Percentiles rank a stretch among this genome's conserved stretches.
Conservation (phyloP, 169 alveolate genomes). For the Plasmodium cynomolgi region DNA sequence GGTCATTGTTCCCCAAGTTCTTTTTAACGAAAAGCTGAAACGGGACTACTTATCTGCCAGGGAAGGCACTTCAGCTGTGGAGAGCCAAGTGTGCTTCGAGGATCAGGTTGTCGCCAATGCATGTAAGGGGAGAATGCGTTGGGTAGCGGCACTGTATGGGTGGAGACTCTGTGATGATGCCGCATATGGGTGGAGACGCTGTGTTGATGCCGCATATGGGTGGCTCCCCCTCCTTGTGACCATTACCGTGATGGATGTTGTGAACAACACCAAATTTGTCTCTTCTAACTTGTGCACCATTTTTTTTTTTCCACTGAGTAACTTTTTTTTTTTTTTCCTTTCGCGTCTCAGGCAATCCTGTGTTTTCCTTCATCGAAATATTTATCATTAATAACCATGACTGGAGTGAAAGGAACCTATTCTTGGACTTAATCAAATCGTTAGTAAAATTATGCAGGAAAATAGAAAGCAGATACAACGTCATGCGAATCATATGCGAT, state of each 20-base stretch:
- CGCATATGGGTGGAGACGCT: background rate
- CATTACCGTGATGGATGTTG: no score
- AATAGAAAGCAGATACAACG: conserved; percentile 48
- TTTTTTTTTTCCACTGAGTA: background rate
- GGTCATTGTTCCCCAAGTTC: conserved; percentile 38
- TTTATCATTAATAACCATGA: conserved; percentile 46
- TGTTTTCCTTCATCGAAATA: conserved; percentile 65
- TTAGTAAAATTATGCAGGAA: conserved; percentile 43
- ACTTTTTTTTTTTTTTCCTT: background rate
- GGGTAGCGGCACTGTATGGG: background rate
- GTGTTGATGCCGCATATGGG: background rate
- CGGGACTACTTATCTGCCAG: conserved; percentile 18
- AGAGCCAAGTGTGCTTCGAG: conserved; percentile 3
- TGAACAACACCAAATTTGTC: background rate
- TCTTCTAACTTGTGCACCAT: background rate
- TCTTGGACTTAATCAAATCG: conserved; percentile 41
- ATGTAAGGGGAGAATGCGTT: conserved; percentile 9
- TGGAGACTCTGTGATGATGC: background rate
- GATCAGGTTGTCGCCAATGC: conserved; percentile 49
- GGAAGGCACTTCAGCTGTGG: conserved; percentile 12
- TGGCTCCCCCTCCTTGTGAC: background rate
- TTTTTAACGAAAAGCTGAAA: conserved; percentile 32
- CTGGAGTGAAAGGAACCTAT: conserved; percentile 32
- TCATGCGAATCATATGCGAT: conserved; percentile 45
- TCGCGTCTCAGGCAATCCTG: conserved; percentile 37